Evolutionary conservation across 2,329 filamentous ascomycete species (phyloP).

Genomic region (Aspergillus fijiensis): DNA sequence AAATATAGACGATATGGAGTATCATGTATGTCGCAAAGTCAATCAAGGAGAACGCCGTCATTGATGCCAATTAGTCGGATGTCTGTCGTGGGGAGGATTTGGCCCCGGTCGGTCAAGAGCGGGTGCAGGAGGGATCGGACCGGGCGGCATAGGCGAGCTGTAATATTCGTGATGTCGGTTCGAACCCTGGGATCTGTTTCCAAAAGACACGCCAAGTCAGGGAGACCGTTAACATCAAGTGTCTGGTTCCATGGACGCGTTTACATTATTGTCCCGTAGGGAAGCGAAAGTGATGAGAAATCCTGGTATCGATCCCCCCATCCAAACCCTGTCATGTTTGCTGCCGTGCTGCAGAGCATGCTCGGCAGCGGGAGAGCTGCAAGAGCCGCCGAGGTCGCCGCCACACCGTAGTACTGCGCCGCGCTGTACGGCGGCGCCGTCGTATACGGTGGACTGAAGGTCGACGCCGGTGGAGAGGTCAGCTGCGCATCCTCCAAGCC

Average conservation of each 20-base stretch:
- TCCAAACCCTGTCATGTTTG: slow-evolving; percentile 74
- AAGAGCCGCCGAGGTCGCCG: slow-evolving; percentile 71
- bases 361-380: slow-evolving; percentile 79
- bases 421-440: slow-evolving; percentile 63
- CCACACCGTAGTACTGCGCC: slow-evolving; percentile 72
- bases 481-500: slow-evolving; percentile 70
- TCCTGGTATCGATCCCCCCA: slow-evolving; percentile 79
- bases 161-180: slow-evolving; percentile 15
- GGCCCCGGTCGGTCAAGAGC: slow-evolving; percentile 30
- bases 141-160: background rate
- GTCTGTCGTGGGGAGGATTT: slow-evolving; percentile 37
- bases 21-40: slow-evolving; percentile 46
- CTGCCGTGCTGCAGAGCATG: slow-evolving; percentile 80
- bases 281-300: slow-evolving; percentile 59
- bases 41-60: slow-evolving; percentile 55
- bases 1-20: slow-evolving; percentile 40
- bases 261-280: slow-evolving; percentile 74
- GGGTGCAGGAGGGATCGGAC: background rate
- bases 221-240: slow-evolving; percentile 28
- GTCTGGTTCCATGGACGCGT: slow-evolving; percentile 33
- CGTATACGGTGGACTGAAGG: slow-evolving; percentile 75
- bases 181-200: slow-evolving; percentile 23
- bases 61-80: slow-evolving; percentile 51
- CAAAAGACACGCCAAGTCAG: slow-evolving; percentile 26
- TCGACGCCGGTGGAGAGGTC: slow-evolving; percentile 69